These are phyloP conservation scores for Penicillium sumatraense DNA, from an alignment of 2,329 filamentous ascomycete species.

Conservation along the genomic window DNA sequence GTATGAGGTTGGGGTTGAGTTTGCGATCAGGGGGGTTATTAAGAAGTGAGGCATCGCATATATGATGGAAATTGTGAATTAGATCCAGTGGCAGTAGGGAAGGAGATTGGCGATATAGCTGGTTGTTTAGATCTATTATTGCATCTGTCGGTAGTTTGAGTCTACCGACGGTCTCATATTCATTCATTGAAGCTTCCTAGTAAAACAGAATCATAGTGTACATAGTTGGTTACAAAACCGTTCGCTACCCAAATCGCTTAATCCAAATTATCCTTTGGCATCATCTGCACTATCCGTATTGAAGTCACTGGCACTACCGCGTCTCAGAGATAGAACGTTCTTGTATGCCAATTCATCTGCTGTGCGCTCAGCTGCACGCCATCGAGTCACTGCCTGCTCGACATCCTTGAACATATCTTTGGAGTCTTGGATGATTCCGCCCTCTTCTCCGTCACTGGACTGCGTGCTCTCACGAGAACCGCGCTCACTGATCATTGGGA, in stretches of 20 bases:
- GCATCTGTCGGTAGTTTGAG: background rate
- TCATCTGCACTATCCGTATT: constrained; percentile 44
- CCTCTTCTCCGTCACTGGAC: constrained; percentile 74
- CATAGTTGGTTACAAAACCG: constrained; percentile 4
- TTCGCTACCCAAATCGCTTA: background rate
- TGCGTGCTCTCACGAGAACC: constrained; percentile 46
- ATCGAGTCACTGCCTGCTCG: constrained; percentile 74
- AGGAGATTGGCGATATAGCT: too few species aligned
- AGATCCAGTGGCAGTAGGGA: too few species aligned
- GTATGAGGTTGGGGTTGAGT: constrained; percentile 11
- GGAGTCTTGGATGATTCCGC: constrained; percentile 85
- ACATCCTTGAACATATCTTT: constrained; percentile 89
- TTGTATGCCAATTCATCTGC: constrained; percentile 45
- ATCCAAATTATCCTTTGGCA: constrained; percentile 31
- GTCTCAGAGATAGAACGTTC: constrained; percentile 41
- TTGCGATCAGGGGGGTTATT: background rate
- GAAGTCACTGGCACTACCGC: constrained; percentile 42
- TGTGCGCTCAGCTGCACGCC: constrained; percentile 70
- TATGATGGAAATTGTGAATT: too few species aligned
- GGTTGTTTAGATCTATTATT: background rate
- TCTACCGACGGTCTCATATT: constrained; percentile 4
- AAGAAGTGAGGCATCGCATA: background rate
- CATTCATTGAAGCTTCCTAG: constrained; percentile 17
- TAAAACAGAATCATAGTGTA: constrained; percentile 26
- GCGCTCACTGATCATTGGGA: constrained; percentile 55